A percentile compares a stretch with the other conserved stretches of the same genome.
These are phyloP conservation scores for Mikania micrantha DNA, from an alignment of 129 eudicot species.

Conservation along the genomic window DNA sequence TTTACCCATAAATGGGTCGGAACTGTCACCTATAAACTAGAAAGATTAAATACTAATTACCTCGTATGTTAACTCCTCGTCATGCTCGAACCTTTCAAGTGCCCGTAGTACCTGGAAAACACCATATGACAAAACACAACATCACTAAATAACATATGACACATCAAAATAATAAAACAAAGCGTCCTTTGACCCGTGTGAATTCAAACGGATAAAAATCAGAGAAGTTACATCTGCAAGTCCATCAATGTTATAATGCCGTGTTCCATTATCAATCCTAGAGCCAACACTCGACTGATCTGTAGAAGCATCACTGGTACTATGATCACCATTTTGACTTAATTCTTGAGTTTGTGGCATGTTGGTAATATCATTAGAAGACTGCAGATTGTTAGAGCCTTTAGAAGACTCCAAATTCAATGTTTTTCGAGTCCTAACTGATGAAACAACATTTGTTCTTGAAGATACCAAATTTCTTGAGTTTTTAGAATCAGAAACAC, in stretches of 20 bases:
- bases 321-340: conserved; percentile 30
- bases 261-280: conserved; percentile 40
- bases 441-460: conserved; percentile 21
- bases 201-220: neutral
- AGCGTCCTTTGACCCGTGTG: neutral
- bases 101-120: conserved; percentile 58
- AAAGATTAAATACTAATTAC: conserved; percentile 32
- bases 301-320: conserved; percentile 28
- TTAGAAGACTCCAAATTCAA: conserved; percentile 24
- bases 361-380: conserved; percentile 16
- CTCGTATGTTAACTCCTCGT: conserved; percentile 73
- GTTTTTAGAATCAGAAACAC: conserved; percentile 36
- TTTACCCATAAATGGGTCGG: neutral
- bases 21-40: neutral
- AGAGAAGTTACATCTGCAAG: conserved; percentile 63
- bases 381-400: conserved; percentile 13
- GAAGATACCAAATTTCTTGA: conserved; percentile 32
- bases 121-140: conserved; percentile 8
- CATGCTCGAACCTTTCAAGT: conserved; percentile 75
- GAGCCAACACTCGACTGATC: conserved; percentile 37
- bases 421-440: conserved; percentile 42
- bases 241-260: conserved; percentile 49
- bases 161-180: neutral
- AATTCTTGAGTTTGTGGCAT: conserved; percentile 25
- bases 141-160: conserved; percentile 1